Conservation (phyloP, 768 basidiomycete genomes). For the Porphyrellus cyaneotinctus region DNA sequence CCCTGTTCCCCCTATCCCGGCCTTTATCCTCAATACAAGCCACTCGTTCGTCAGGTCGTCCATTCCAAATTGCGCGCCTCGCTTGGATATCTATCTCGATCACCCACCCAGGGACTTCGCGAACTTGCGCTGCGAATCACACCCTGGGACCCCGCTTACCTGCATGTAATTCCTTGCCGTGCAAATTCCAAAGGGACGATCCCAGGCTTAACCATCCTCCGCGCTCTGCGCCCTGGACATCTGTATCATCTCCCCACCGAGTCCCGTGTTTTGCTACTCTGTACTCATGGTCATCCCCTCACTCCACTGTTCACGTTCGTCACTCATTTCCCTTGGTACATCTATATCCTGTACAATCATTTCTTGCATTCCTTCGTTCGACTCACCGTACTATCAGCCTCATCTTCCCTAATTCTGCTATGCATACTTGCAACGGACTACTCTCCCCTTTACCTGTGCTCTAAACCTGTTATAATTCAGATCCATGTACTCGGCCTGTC, state of each 20-base stretch:
- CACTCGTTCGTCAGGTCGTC: conserved; percentile 27
- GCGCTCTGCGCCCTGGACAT: not conserved
- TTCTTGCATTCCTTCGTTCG: conserved; percentile 11
- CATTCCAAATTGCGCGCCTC: not conserved
- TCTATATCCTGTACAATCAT: conserved; percentile 8
- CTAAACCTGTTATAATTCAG: not conserved
- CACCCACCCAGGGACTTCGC: not conserved
- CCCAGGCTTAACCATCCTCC: conserved; percentile 9
- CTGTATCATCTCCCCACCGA: conserved; percentile 7
- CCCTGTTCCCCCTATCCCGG: conserved; percentile 55
- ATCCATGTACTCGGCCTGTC: not conserved
- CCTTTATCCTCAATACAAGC: conserved; percentile 38
- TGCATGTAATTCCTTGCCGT: conserved; percentile 49
- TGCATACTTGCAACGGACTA: conserved; percentile 1
- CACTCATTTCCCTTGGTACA: not conserved
- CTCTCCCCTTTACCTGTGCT: not conserved
- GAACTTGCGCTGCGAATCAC: not conserved
- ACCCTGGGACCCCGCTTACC: conserved; percentile 36
- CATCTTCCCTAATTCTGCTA: not conserved
- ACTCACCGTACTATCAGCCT: not conserved
- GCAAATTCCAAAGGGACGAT: conserved; percentile 31
- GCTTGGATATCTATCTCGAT: conserved; percentile 7
- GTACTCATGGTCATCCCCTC: conserved; percentile 5
- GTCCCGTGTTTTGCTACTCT: conserved; percentile 13
- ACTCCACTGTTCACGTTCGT: not conserved